Conservation (phyloP, 2,329 filamentous ascomycete species). For the Colletotrichum horii region DNA sequence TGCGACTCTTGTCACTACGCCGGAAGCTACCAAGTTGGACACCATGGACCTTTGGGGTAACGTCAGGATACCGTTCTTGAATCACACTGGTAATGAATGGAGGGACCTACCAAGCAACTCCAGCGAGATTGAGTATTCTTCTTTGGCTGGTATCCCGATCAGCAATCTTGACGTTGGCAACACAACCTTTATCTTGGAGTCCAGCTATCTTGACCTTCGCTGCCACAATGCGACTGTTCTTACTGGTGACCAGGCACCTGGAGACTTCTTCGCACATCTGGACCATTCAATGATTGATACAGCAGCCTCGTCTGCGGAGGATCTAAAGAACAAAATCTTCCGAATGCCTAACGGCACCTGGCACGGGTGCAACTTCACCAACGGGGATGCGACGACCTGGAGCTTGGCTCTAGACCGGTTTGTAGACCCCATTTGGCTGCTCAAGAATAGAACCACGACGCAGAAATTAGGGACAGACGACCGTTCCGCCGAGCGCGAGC, state of each 20-base stretch:
- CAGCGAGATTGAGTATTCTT: background rate
- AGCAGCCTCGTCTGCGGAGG: background rate
- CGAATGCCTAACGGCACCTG: background rate
- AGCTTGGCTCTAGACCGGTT: background rate
- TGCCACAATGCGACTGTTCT: background rate
- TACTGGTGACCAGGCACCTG: background rate
- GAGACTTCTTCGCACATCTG: background rate
- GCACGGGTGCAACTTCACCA: background rate
- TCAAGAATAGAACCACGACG: background rate
- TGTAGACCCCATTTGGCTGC: background rate
- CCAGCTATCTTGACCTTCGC: background rate
- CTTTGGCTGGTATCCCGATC: slow-evolving; percentile 3
- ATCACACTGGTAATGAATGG: background rate
- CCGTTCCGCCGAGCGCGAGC: background rate
- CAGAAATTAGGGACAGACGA: background rate
- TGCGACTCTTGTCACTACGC: slow-evolving; percentile 24
- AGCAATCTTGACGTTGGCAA: background rate
- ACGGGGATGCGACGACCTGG: background rate
- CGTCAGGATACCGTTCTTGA: slow-evolving; percentile 28
- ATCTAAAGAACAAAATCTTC: background rate
- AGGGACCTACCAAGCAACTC: background rate
- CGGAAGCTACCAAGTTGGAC: slow-evolving; percentile 19
- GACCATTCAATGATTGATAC: background rate
- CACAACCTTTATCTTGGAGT: background rate
- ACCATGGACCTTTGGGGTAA: slow-evolving; percentile 31